Evolutionary conservation across 108 stramenopile genomes (phyloP), one percentile per base, ranked within the genome.

Genomic region (Skeletonema grethae): DNA sequence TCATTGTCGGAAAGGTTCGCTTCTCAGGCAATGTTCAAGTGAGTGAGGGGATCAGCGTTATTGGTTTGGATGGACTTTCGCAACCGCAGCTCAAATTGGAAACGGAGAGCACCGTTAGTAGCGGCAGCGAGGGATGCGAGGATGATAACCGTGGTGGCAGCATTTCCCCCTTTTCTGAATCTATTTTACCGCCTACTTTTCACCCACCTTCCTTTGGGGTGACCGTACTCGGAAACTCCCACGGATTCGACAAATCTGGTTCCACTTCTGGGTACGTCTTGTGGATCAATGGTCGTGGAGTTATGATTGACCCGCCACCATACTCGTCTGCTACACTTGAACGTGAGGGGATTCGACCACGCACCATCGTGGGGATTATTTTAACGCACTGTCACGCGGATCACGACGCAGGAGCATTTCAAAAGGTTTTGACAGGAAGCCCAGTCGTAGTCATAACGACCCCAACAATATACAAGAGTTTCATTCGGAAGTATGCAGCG

Each of bases 291-390:
- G 87, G 97, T 2, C 58, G 93, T 30, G 97, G 97, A 9, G 85
- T 96, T 15, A 97, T 97, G 97, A 95, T 97, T 50, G 97, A 97
- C 65, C 97, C 97, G 0, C 97, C 97, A 8, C 97, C 97, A 12
- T 94, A 91, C 56, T 91, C 93, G 13, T 90, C 90, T 24, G 91
- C 94, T 15, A 93, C 91, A 2, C 78, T 96, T 7, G 91, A 91
- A 70, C 65, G 88, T 31, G 91, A 94, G 71, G 93, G 93, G 50
- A 96, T 96, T 58, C 83, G 91, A 24, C 95, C 94, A 24, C 69
- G 87, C 28, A 88, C 87, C 32, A 97, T 97, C 61, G 93, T 92
- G 30, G 97, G 93, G 12, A 94, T 97, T 41, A 95, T 97, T 46
- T 38, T 97, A 9, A 97, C 97, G 8, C 97, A 97, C 73, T 94